Percentiles rank a stretch among this genome's conserved stretches.
Conservation (phyloP, 2,329 filamentous ascomycete genomes). For the Sporothrix curviconia region DNA sequence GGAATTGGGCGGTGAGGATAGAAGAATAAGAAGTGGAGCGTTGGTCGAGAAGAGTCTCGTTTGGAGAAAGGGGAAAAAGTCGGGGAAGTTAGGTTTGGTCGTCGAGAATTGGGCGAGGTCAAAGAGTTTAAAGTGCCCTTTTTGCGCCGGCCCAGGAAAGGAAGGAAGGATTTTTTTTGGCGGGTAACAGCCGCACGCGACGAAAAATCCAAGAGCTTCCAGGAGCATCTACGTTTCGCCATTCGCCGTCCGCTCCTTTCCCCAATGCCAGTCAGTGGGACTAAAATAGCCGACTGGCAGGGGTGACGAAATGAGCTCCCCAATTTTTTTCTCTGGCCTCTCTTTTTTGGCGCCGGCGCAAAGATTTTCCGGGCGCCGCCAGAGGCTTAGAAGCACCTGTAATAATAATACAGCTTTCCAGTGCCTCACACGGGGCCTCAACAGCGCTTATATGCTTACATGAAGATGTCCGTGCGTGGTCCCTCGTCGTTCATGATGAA, state of each 20-base stretch:
- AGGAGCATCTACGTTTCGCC: constrained; percentile 27
- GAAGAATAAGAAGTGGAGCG: no score
- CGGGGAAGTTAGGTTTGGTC: not conserved
- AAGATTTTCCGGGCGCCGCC: constrained; percentile 21
- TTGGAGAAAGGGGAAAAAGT: not conserved
- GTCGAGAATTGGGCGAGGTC: not conserved
- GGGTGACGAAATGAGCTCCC: not conserved
- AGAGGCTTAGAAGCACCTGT: not conserved
- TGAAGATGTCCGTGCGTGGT: no score
- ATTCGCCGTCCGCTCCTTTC: not conserved
- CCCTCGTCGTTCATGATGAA: no score
- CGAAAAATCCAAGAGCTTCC: constrained; percentile 26
- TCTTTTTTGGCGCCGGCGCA: constrained; percentile 18
- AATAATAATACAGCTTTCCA: no score
- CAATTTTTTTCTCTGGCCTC: constrained; percentile 22
- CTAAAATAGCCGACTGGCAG: not conserved
- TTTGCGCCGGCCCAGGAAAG: constrained; percentile 9
- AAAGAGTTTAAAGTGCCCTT: constrained; percentile 11
- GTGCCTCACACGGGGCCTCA: no score
- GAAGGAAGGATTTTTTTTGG: constrained; percentile 17
- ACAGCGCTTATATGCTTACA: no score
- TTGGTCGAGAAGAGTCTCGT: not conserved
- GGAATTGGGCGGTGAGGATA: no score
- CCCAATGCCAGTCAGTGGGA: not conserved
- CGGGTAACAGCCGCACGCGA: constrained; percentile 15